Base-by-base conservation (phyloP, 805 yeast genomes). In the Saturnispora sekii region DNA sequence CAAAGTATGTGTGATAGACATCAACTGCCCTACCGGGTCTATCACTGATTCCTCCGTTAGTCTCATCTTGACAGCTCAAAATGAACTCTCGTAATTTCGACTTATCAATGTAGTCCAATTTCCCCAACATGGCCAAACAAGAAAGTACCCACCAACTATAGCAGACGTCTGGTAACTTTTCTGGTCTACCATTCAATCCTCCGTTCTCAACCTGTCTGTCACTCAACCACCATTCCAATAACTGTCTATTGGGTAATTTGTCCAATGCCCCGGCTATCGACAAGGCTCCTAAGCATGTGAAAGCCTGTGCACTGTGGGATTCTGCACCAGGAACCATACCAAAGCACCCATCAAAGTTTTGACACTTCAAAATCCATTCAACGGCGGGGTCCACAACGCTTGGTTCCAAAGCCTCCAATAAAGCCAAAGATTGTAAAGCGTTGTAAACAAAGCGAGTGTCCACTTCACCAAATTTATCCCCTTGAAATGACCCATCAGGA, bases 101-200 rank as follows among this genome's bases (percentile, higher is more conserved):
- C 28, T 68, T 69, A 56, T 86, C 81, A n/a, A 93, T 82, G 88
- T 95, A 88, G 51, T 84, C 74, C 15, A 79, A 60, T 49, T 74
- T 78, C 0, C 67, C 75, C 16, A 90, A 67, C 32, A 86, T 79
- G 0, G 83, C 73, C 46, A 89, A 63, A 2, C 87, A 73, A 2
- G 94, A 81, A 17, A 88, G 61, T 9, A 88, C 95, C 99, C 99
- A 93, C 96, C 97, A 93, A 54, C 93, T 80, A 60, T 93, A 93
- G 60, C 99, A 93, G n/a, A 86, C 96, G 62, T 93, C 99, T 0
- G 97, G 95, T 15, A 87, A 65, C 60, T 93, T 93, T 48, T 93
- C 95, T 0, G 97, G 96, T 41, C 99, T 73, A 1, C 99, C 99
- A 58, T 93, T 93, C 45, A 93, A 69, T 0, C 99, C 99, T 5